phyloP scores from a whole-genome alignment of 2,329 filamentous ascomycete genomes.

The Hortaea werneckii region DNA sequence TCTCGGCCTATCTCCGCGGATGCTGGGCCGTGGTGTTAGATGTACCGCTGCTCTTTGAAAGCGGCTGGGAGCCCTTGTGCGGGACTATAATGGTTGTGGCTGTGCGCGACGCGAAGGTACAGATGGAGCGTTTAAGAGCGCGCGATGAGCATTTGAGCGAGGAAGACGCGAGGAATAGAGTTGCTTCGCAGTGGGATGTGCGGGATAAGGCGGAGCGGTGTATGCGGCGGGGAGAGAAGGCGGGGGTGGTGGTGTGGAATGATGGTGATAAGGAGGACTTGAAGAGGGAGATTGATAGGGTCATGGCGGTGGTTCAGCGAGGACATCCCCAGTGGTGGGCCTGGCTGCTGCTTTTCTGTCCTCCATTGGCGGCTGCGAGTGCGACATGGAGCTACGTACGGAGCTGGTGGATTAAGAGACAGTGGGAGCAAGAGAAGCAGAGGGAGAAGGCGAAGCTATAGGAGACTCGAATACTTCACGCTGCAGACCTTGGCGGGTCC shows the following conservation, averaged over 20 bases:
- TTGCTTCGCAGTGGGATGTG: conserved; percentile 79
- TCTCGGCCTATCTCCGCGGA: conserved; percentile 63
- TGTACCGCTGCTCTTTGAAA: conserved; percentile 85
- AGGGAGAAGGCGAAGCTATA: conserved; percentile 51
- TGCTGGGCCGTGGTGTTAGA: conserved; percentile 87
- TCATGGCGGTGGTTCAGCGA: conserved; percentile 52
- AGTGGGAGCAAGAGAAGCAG: conserved; percentile 53
- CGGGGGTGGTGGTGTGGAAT: conserved; percentile 83
- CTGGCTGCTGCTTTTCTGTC: conserved; percentile 56
- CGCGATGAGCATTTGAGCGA: conserved; percentile 67
- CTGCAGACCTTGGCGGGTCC: too few relatives aligned
- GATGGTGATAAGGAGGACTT: conserved; percentile 66
- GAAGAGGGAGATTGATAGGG: conserved; percentile 53
- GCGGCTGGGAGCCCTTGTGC: conserved; percentile 73
- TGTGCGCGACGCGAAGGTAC: conserved; percentile 66
- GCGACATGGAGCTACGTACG: conserved; percentile 63
- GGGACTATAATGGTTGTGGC: conserved; percentile 80
- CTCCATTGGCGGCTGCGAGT: conserved; percentile 60
- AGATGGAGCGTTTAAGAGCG: conserved; percentile 67
- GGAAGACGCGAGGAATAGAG: conserved; percentile 82
- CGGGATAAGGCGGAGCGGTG: conserved; percentile 70
- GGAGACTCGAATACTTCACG: too few relatives aligned
- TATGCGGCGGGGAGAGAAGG: conserved; percentile 50
- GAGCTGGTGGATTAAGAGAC: conserved; percentile 59
- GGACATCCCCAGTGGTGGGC: conserved; percentile 75